phyloP scores from a whole-genome alignment of 106 monocot species.

The Dioscorea zingiberensis region DNA sequence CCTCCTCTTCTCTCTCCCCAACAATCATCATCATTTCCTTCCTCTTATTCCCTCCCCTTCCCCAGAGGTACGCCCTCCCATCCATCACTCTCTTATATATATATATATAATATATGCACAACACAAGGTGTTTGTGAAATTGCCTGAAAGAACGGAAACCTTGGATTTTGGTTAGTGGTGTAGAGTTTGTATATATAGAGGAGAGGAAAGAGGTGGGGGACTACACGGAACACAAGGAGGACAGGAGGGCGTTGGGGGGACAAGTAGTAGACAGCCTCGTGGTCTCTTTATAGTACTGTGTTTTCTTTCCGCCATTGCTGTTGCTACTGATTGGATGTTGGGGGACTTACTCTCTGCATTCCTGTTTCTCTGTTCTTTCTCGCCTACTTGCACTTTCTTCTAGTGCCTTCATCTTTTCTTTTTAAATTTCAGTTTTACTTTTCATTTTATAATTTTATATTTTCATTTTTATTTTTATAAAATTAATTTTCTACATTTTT shows the following conservation, averaged over 20 bases:
- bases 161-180: background rate
- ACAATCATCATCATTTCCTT: background rate
- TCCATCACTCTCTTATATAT: background rate
- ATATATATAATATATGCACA: background rate
- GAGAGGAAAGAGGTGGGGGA: conserved; percentile 13
- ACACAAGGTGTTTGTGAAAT: too few species aligned
- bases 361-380: background rate
- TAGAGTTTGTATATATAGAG: background rate
- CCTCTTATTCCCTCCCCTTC: background rate
- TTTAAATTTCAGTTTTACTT: too few species aligned
- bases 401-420: too few species aligned
- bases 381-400: background rate
- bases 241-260: conserved; percentile 9
- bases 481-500: too few species aligned
- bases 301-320: too few species aligned
- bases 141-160: too few species aligned
- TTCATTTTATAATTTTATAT: too few species aligned
- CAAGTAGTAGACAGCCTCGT: conserved; percentile 20
- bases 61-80: background rate
- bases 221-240: conserved; percentile 10
- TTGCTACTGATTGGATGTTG: too few species aligned
- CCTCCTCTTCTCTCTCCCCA: conserved; percentile 15
- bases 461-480: too few species aligned
- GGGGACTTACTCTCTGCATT: too few species aligned
- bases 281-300: background rate